Percentiles rank a stretch among this genome's conserved stretches.
Conservation (phyloP, 345 rosid species). For the Syzygium oleosum region DNA sequence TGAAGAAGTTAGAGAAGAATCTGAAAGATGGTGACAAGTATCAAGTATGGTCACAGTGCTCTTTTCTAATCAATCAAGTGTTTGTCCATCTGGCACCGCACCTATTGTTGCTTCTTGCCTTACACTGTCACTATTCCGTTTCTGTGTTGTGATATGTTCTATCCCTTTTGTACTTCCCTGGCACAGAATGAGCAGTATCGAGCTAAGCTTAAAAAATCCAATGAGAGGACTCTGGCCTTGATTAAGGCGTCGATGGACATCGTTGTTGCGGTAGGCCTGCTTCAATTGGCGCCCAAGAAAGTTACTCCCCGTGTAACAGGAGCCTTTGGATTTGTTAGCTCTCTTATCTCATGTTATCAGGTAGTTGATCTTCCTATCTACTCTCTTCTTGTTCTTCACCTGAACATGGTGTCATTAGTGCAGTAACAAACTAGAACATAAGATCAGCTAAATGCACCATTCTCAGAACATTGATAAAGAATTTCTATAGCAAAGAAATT, state of each 20-base stretch:
- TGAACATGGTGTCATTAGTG: not conserved
- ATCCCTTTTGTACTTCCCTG: not conserved
- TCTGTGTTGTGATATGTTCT: not conserved
- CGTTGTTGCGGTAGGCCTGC: constrained; percentile 77
- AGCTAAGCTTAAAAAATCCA: constrained; percentile 73
- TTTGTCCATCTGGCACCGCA: not conserved
- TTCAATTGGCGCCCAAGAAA: constrained; percentile 77
- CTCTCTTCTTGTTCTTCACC: not conserved
- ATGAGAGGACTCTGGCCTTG: constrained; percentile 73
- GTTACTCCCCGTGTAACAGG: constrained; percentile 90
- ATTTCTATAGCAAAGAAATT: not conserved
- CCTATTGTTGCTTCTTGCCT: not conserved
- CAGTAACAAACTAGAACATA: not conserved
- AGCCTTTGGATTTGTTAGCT: constrained; percentile 66
- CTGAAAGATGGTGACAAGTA: constrained; percentile 52
- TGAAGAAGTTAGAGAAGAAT: constrained; percentile 76
- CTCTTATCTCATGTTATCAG: constrained; percentile 96
- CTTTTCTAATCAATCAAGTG: not conserved
- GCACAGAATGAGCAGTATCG: constrained; percentile 62
- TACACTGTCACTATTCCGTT: not conserved
- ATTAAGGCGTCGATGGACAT: constrained; percentile 76
- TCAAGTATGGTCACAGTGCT: constrained; percentile 27
- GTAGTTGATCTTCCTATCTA: constrained; percentile 18
- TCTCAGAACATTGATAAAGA: not conserved
- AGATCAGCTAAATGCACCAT: not conserved